Base-by-base conservation (phyloP, 306 rosid species). In the Calophaca sinica region DNA sequence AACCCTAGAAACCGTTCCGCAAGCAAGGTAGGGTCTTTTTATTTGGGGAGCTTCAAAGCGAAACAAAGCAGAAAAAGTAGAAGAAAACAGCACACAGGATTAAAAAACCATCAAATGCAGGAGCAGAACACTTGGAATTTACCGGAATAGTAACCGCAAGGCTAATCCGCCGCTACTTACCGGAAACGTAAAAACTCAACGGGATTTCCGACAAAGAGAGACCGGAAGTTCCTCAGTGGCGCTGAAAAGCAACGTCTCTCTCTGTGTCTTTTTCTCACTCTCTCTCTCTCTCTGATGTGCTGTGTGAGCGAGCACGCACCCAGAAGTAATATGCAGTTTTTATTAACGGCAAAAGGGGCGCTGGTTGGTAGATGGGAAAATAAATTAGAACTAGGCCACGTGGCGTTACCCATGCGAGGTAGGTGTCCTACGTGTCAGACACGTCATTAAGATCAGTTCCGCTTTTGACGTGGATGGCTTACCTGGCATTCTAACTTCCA, bases 301-400 rank as follows among this genome's bases (percentile, higher is more conserved):
- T 64, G 75, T 72, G 60, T 32, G 45, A 62, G 42, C n/a, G 14
- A 73, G 11, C n/a, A 3, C 33, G 42, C 69, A 68, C 51, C 9
- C 5, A 31, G 28, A 55, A 57, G 45, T 51, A 69, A 60, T 39
- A 63, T 54, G 41, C 65, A 74, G 70, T 72, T 79, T 78, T 83
- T 80, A 82, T 79, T 78, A 87, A 90, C 94, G 89, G 96, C 79
- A 82, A 79, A 64, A 13, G 4, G 61, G 86, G 85, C 48, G 77
- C 81, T 57, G 64, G 62, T 32, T 41, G 85, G 87, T 86, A 65
- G 90, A 67, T 64, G 85, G 68, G 15, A 55, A 70, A 49, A 78
- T 87, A 62, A 78, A 87, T 83, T 59, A 49, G 52, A 50, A 63
- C 0, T n/a, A 0, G 31, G 51, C 80, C 91, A 86, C 89, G 89